Base-by-base conservation (phyloP, 345 rosid genomes). In the Laguncularia racemosa region DNA sequence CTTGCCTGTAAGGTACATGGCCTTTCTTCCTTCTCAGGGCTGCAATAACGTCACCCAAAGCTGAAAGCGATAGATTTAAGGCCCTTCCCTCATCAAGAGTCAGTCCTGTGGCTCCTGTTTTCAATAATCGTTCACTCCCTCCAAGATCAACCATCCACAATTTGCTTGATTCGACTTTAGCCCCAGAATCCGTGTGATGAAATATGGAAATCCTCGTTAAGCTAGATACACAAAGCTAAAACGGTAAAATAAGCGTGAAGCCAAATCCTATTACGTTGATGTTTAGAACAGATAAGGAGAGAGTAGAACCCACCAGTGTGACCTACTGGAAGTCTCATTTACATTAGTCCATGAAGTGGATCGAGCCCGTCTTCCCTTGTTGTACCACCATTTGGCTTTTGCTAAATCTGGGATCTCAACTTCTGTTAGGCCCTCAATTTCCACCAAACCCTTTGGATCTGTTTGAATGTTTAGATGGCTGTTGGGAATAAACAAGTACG, bases 121-220 rank as follows among this genome's bases (percentile, higher is more conserved):
- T 92, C 48, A 84, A 49, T 59, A 92, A 68, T 50, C 98, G 68
- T 71, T 92, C 95, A 16, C 96, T 89, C n/a, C 98, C 98, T 67
- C 95, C 96, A 2, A 92, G 96, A 81, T 92, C 98, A 48, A 86
- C 85, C 96, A 92, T 78, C 98, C 98, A 89, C 57, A 92, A 73
- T 72, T 89, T 89, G 88, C 95, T 89, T 50, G 74, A 80, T 74
- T 84, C 82, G 53, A 72, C 58, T 76, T 67, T 83, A 26, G 78
- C 80, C 52, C 53, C 60, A 57, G 50, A 73, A 60, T 88, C 80
- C 64, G 78, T 84, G 63, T 50, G 70, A 47, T 82, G 84, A 66
- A 67, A 73, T 67, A 92, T 75, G 60, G 84, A 64, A 78, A 92
- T 85, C 86, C 91, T 81, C 57, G 69, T 83, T 72, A 89, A 92